Conservation (phyloP, 139 green algal species). For the Chlorella sp. region DNA sequence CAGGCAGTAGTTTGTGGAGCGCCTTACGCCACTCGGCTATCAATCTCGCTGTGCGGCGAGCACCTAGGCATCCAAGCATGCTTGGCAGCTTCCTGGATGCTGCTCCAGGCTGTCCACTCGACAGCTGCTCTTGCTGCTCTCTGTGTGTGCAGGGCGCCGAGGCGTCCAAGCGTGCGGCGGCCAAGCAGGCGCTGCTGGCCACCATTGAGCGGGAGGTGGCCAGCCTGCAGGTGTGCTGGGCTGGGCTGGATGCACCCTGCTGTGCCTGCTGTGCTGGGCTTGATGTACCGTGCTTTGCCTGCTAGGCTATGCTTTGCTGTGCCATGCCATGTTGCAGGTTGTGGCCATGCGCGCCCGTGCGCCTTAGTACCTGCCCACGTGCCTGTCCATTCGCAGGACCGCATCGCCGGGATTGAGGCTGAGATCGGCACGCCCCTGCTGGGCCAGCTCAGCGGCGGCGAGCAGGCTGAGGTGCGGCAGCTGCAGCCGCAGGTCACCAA, state of each 20-base stretch:
- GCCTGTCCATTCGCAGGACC: not conserved
- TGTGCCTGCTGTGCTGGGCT: not conserved
- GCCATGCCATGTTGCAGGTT: not conserved
- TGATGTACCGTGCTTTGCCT: too few species aligned
- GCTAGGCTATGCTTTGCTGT: too few species aligned
- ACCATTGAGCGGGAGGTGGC: not conserved
- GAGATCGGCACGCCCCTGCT: constrained; percentile 66
- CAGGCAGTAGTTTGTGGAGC: too few species aligned
- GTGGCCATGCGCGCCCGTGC: not conserved
- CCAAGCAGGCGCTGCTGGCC: constrained; percentile 17
- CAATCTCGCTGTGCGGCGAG: too few species aligned
- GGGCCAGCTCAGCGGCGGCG: constrained; percentile 61
- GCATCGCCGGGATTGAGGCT: constrained; percentile 27
- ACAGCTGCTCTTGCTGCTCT: too few species aligned
- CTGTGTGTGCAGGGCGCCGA: not conserved
- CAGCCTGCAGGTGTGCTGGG: constrained; percentile 11
- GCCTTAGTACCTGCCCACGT: not conserved
- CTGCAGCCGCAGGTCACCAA: constrained; percentile 53
- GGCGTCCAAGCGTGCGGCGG: not conserved
- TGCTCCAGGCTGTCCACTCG: too few species aligned
- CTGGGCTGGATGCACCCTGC: not conserved
- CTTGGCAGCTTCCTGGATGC: too few species aligned
- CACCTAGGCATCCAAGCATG: too few species aligned
- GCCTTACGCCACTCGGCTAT: too few species aligned
- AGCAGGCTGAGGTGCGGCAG: constrained; percentile 68